phyloP scores from a whole-genome alignment of 495 filamentous ascomycete genomes.

The Penicillium argentinense region DNA sequence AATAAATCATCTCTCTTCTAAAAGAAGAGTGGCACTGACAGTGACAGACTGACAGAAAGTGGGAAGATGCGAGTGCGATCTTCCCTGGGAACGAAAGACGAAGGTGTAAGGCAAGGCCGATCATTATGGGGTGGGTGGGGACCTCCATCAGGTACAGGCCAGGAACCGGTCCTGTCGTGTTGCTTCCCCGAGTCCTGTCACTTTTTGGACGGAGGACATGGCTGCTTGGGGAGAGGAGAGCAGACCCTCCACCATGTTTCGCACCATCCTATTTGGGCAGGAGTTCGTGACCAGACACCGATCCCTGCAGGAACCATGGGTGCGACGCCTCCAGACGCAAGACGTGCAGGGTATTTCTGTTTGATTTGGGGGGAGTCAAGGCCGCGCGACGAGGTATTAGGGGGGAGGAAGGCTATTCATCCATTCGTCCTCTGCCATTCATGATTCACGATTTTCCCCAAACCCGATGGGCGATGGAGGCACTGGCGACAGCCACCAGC shows the following conservation, averaged over 20 bases:
- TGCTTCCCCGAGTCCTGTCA: background rate
- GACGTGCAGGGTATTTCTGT: slow-evolving; percentile 14
- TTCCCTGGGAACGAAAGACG: background rate
- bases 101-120: background rate
- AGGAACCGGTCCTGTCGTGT: slow-evolving; percentile 1
- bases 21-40: background rate
- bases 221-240: too few species aligned
- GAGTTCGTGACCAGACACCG: slow-evolving; percentile 16
- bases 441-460: too few species aligned
- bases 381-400: background rate
- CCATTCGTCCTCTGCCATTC: too few species aligned
- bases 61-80: background rate
- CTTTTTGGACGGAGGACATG: too few species aligned
- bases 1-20: too few species aligned
- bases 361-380: too few species aligned
- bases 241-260: too few species aligned
- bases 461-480: too few species aligned
- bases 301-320: slow-evolving; percentile 22
- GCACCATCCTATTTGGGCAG: slow-evolving; percentile 10
- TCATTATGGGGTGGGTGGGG: slow-evolving; percentile 3
- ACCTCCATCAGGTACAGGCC: background rate
- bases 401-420: background rate
- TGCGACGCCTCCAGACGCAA: slow-evolving; percentile 11
- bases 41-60: slow-evolving; percentile 1
- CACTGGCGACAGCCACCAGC: too few species aligned